Percentiles rank a stretch among this genome's conserved stretches.
Conservation (phyloP, 352 stramenopile genomes). For the Pythium brachiatum region DNA sequence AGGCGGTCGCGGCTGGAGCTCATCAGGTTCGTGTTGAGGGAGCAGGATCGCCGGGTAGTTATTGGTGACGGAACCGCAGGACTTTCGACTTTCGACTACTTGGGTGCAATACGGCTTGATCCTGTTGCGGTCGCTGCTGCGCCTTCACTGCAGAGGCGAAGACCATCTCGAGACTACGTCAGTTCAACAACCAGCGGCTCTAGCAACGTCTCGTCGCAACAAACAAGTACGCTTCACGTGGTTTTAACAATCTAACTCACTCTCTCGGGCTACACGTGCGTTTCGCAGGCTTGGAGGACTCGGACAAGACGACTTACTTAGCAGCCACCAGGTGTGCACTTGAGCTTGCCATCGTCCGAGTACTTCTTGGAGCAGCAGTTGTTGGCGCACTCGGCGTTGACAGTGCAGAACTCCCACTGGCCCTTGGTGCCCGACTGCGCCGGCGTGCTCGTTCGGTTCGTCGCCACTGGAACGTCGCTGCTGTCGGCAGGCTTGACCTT, state of each 20-base stretch:
- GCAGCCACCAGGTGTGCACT: constrained; percentile 23
- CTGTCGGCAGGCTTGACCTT: not conserved
- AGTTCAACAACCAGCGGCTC: too few species aligned
- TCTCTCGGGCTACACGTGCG: not conserved
- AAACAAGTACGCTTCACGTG: too few species aligned
- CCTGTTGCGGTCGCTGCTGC: too few species aligned
- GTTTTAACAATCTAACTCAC: not conserved
- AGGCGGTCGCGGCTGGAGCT: constrained; percentile 1
- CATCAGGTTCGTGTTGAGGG: not conserved
- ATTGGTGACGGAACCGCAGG: too few species aligned
- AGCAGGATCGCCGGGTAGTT: not conserved
- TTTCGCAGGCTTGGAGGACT: not conserved
- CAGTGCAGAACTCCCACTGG: constrained; percentile 17
- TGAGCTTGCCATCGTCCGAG: constrained; percentile 26
- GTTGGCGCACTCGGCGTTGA: constrained; percentile 13
- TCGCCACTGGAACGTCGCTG: not conserved
- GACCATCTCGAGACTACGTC: too few species aligned
- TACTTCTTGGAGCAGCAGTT: constrained; percentile 23
- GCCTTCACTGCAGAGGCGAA: too few species aligned
- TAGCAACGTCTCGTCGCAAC: too few species aligned
- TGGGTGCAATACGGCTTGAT: too few species aligned
- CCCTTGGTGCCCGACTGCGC: constrained; percentile 1
- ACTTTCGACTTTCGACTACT: too few species aligned
- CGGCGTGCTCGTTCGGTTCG: not conserved
- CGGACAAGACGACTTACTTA: not conserved